Percentiles rank a stretch among this genome's conserved stretches.
These are phyloP conservation scores for Fusarium sp. DNA, from an alignment of 2,329 filamentous ascomycete species.

Conservation along the genomic window DNA sequence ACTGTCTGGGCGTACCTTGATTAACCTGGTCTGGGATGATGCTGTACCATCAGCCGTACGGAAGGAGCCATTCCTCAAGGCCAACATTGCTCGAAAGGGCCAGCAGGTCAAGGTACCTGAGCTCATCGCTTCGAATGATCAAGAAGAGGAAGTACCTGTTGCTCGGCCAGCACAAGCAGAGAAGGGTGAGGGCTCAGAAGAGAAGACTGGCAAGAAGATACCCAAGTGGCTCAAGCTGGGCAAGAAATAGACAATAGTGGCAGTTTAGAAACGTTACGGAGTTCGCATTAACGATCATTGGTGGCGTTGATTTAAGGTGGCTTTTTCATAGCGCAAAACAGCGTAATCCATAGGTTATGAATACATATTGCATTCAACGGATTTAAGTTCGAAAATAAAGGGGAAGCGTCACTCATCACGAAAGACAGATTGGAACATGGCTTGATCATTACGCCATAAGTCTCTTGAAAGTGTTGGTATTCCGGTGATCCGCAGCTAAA, in stretches of 20 bases:
- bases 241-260: slow-evolving; percentile 65
- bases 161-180: slow-evolving; percentile 45
- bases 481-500: slow-evolving; percentile 47
- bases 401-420: background rate
- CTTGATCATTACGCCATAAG: slow-evolving; percentile 40
- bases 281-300: slow-evolving; percentile 11
- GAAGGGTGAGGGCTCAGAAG: slow-evolving; percentile 51
- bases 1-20: slow-evolving; percentile 74
- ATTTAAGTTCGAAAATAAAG: background rate
- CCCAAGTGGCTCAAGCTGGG: slow-evolving; percentile 81
- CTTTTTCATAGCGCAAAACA: background rate
- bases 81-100: slow-evolving; percentile 67
- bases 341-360: background rate
- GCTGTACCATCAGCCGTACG: slow-evolving; percentile 66
- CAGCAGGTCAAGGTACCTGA: slow-evolving; percentile 74
- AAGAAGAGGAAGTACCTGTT: slow-evolving; percentile 38
- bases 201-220: slow-evolving; percentile 76
- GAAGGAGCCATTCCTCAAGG: slow-evolving; percentile 67
- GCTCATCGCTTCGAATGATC: slow-evolving; percentile 55
- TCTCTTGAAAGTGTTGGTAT: slow-evolving; percentile 49
- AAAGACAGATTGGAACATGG: slow-evolving; percentile 8
- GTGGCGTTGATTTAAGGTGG: slow-evolving; percentile 23
- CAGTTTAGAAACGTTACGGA: background rate
- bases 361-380: background rate
- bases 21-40: slow-evolving; percentile 81